These are phyloP conservation scores for Ustilago hordei DNA, from an alignment of 1,284 basidiomycete species.

Conservation along the genomic window DNA sequence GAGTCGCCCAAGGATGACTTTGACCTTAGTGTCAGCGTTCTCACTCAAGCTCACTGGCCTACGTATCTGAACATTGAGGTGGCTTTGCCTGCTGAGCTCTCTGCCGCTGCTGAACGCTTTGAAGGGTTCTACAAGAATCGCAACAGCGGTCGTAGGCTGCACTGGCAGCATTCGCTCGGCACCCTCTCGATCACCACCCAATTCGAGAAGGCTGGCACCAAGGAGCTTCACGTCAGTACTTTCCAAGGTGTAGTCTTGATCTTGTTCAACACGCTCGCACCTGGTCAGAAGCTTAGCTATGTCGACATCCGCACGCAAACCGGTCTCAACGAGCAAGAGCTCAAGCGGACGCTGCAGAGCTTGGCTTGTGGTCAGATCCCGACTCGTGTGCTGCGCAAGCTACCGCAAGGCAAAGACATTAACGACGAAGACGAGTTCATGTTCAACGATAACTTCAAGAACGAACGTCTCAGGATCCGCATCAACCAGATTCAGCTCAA, in stretches of 20 bases:
- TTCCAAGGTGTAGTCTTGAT: conserved; percentile 88
- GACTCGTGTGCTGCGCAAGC: conserved; percentile 82
- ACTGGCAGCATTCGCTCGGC: conserved; percentile 68
- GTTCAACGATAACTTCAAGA: conserved; percentile 86
- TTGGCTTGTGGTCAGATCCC: conserved; percentile 87
- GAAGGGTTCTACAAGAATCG: conserved; percentile 61
- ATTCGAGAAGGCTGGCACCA: conserved; percentile 74
- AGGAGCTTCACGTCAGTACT: conserved; percentile 90
- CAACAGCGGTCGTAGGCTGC: conserved; percentile 63
- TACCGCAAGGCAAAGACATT: conserved; percentile 83
- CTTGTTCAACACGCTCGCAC: conserved; percentile 79
- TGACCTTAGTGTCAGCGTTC: conserved; percentile 73
- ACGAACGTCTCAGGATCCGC: conserved; percentile 82
- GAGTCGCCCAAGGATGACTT: conserved; percentile 42
- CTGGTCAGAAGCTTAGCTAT: conserved; percentile 75
- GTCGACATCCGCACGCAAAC: conserved; percentile 79
- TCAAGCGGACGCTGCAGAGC: conserved; percentile 87
- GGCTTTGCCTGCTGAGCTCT: conserved; percentile 47
- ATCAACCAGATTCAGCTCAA: conserved; percentile 97
- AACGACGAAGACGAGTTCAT: conserved; percentile 80
- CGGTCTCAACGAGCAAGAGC: conserved; percentile 75
- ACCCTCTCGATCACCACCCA: conserved; percentile 56
- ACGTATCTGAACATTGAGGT: conserved; percentile 65
- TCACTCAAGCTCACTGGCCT: conserved; percentile 75
- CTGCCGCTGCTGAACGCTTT: conserved; percentile 49